Percentiles rank a stretch among this genome's conserved stretches.
Conservation (phyloP, 2,329 filamentous ascomycete genomes). For the Tolypocladium pustulatum region DNA sequence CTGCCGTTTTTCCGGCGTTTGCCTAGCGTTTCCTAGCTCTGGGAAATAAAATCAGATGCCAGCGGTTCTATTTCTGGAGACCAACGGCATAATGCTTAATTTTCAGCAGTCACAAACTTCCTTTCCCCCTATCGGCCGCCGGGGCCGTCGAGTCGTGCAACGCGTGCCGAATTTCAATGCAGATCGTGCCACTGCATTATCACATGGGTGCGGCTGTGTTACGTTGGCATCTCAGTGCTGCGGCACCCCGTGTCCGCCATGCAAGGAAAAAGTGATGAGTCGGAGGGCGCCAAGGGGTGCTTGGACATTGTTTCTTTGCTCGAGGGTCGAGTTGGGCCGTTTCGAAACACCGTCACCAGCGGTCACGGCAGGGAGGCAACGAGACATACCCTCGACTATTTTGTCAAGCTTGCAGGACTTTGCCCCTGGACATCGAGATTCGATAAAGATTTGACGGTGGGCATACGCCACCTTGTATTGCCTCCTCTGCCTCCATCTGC, state of each 20-base stretch:
- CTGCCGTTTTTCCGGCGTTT: too few relatives aligned
- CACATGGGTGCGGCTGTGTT: background rate
- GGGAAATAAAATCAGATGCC: background rate
- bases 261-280: background rate
- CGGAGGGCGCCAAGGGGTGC: too few relatives aligned
- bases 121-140: too few relatives aligned
- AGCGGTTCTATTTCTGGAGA: background rate
- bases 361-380: background rate
- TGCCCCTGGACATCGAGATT: too few relatives aligned
- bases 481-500: background rate
- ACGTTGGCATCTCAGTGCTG: too few relatives aligned
- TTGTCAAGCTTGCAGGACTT: too few relatives aligned
- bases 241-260: too few relatives aligned
- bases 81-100: too few relatives aligned
- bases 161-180: background rate
- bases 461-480: background rate
- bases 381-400: background rate
- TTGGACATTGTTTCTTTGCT: background rate
- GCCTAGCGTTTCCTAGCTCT: too few relatives aligned
- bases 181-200: background rate
- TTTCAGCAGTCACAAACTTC: background rate
- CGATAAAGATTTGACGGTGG: background rate
- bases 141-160: too few relatives aligned
- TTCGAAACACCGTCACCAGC: too few relatives aligned
- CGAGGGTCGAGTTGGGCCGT: background rate